Evolutionary conservation across 164 flowering plant genomes (phyloP).

Genomic region (Liquidambar formosana): DNA sequence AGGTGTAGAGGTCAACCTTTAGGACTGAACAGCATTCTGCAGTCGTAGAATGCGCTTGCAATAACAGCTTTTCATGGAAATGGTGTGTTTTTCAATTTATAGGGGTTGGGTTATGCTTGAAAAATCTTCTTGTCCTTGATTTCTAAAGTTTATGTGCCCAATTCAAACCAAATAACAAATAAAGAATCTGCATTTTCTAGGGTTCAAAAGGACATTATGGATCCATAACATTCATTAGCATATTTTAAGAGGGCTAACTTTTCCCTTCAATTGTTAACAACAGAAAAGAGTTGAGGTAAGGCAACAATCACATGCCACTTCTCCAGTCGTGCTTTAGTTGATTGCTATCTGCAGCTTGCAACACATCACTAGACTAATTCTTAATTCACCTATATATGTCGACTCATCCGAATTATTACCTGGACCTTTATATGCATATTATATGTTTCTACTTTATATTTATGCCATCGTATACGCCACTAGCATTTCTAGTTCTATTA

Average conservation of each 20-base stretch:
- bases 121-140: neutral
- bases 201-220: slow-evolving; percentile 3
- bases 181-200: neutral
- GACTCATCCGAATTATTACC: neutral
- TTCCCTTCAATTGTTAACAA: neutral
- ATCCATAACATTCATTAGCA: neutral
- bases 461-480: neutral
- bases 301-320: neutral
- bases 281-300: neutral
- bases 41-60: too few species aligned
- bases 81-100: too few species aligned
- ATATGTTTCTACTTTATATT: neutral
- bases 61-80: too few species aligned
- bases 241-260: neutral
- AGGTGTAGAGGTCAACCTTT: too few species aligned
- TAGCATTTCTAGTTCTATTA: neutral
- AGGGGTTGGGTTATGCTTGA: neutral
- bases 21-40: too few species aligned
- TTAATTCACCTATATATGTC: neutral
- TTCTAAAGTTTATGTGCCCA: neutral
- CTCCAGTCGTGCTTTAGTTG: neutral
- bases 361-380: neutral
- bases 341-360: slow-evolving; percentile 6
- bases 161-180: neutral
- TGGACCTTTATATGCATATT: neutral